Base-by-base conservation (phyloP, 768 basidiomycete genomes). In the Coprinellus aureogranulatus region DNA sequence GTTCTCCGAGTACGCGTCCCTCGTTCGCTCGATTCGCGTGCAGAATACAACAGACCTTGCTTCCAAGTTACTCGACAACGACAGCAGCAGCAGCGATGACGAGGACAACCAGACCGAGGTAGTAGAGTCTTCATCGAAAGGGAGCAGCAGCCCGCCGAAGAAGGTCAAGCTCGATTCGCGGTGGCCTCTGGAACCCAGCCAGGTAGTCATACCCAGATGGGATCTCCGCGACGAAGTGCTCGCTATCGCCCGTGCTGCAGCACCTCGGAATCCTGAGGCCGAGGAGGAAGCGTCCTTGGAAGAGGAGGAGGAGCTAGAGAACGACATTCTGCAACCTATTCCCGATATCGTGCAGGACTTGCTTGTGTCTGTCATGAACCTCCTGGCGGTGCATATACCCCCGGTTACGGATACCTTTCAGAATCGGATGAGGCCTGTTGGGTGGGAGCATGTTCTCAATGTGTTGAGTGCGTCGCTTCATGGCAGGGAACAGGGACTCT, bases 181-280 rank as follows among this genome's bases (percentile, higher is more conserved):
- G 8, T 92, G 90, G 90, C 90, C 90, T 1, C 78, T 91, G 52
- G 78, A 83, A n/a, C 63, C 76, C 2, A 73, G 75, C 18, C 88
- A 92, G 62, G 79, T 89, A 16, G 73, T 78, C 22, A 72, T 81
- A 8, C 89, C 90, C 1, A 85, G 90, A 69, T 92, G 86, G 86
- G 71, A 72, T 8, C 70, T 92, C 22, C 77, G 84, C 48, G 89
- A 92, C 60, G 90, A 92, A 69, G 31, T 54, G 4, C 53, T 54
- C 18, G 37, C 52, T 44, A 54, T 34, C 12, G 60, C 60, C 4
- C 55, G 56, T 23, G 45, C 52, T 20, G 40, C 57, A 27, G n/a
- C 31, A 22, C 26, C 26, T 10, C 23, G 28, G 28, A 49, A 28
- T 16, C 27, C 26, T 9, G n/a, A 4, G 31, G 18, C 10, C 30